Conservation (phyloP, 768 basidiomycete species). For the Pisolithus sp. region DNA sequence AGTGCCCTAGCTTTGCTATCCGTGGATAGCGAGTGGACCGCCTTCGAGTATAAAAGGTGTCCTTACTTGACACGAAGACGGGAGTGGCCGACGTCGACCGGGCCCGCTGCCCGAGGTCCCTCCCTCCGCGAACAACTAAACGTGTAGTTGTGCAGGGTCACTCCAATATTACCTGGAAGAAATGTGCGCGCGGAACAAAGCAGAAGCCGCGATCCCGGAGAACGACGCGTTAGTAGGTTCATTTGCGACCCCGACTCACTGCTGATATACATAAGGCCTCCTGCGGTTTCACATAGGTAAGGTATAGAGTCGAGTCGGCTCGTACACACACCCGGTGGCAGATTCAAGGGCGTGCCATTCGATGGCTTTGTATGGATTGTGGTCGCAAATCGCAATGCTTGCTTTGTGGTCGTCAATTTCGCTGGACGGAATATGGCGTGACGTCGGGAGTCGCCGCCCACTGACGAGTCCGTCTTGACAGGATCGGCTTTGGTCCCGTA, state of each 20-base stretch:
- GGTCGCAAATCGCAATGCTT: not conserved
- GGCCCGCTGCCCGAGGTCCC: not conserved
- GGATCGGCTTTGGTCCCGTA: no score
- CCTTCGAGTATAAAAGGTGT: constrained; percentile 5
- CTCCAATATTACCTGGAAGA: not conserved
- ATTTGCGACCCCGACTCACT: not conserved
- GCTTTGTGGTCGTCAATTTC: not conserved
- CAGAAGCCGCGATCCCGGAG: constrained; percentile 2
- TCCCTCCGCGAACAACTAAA: not conserved
- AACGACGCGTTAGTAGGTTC: not conserved
- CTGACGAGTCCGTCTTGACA: not conserved
- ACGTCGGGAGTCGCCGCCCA: constrained; percentile 1
- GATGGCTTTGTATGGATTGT: not conserved
- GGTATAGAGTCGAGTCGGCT: no score
- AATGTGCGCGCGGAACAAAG: constrained; percentile 12
- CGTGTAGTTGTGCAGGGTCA: not conserved
- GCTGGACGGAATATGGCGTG: constrained; percentile 3
- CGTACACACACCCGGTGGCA: no score
- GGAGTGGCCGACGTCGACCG: not conserved
- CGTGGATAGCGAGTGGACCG: not conserved
- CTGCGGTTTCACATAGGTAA: not conserved
- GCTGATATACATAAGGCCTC: not conserved
- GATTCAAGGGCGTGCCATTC: not conserved
- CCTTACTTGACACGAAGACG: constrained; percentile 2
- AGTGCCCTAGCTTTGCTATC: not conserved